Conservation (phyloP, 306 rosid genomes). For the Vigna nakashimae region DNA sequence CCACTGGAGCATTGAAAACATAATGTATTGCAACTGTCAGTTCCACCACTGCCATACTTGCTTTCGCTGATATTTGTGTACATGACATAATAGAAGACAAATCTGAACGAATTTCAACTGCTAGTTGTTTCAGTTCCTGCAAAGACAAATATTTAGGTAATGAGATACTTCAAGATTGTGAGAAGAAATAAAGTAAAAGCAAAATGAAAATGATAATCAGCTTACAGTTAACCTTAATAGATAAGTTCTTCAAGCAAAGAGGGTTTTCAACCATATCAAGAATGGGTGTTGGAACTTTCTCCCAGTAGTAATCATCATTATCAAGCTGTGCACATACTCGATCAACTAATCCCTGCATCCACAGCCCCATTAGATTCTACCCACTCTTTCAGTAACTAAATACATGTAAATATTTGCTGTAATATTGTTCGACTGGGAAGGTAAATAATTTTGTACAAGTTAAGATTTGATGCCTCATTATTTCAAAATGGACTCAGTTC, state of each 20-base stretch:
- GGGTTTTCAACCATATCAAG: conserved; percentile 88
- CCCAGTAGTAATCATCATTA: conserved; percentile 67
- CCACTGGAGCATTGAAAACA: conserved; percentile 92
- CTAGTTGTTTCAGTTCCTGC: conserved; percentile 90
- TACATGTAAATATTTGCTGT: conserved; percentile 7
- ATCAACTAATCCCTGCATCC: conserved; percentile 61
- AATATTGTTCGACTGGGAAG: conserved; percentile 18
- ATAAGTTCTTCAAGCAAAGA: conserved; percentile 84
- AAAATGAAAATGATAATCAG: not conserved
- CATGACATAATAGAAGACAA: conserved; percentile 59
- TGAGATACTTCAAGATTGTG: conserved; percentile 36
- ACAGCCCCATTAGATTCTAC: conserved; percentile 37
- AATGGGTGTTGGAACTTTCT: conserved; percentile 74
- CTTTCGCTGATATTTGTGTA: conserved; percentile 51
- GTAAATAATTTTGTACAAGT: conserved; percentile 23
- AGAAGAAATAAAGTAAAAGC: conserved; percentile 26
- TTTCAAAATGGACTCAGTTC: conserved; percentile 16
- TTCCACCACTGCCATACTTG: conserved; percentile 80
- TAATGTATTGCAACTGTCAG: conserved; percentile 89
- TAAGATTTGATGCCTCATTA: not conserved
- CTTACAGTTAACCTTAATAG: conserved; percentile 63
- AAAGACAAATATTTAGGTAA: conserved; percentile 40
- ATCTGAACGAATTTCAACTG: conserved; percentile 77
- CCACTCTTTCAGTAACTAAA: conserved; percentile 26
- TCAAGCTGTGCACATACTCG: conserved; percentile 62